Evolutionary conservation across 192 early-diverging fungal species (phyloP), one percentile per base, ranked within the genome.

Genomic region (Coemansia sp.): DNA sequence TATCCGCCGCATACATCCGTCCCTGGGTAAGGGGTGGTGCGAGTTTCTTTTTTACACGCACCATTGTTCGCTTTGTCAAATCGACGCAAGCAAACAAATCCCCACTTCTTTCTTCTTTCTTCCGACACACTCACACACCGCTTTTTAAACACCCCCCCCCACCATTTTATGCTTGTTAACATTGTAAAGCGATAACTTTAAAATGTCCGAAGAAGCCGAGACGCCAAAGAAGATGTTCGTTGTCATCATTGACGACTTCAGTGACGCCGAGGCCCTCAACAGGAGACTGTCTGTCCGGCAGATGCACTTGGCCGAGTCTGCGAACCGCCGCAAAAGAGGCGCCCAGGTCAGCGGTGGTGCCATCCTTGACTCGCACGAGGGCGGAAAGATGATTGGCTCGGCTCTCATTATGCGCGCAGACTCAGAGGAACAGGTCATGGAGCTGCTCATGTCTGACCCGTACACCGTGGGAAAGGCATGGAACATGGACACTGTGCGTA

Each of bases 381-480:
- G 19, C 5, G 71, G 83, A 40, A 76, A 79, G 38, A 87, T 87
- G 84, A 56, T 85, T 29, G 85, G 87, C 22, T 84, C 82, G 55
- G 58, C 79, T 29, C 81, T 88, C 46, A 63, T 88, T 19, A 69
- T 84, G 62, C 63, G 74, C 10, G 86, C 82, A 9, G 76, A 82
- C 10, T 74, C 71, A 10, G 58, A 62, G 13, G 72, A 85, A 41
- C 75, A 83, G 34, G 71, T 87, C n/a, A 33, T 62, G 4, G 69
- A 84, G 42, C 43, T 74, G 42, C 55, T 89, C 45, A 67, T 65
- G 13, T 61, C 61, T 41, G 87, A 89, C 55, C 80, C 77, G 17
- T 89, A 87, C 71, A 67, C 79, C 10, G 67, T 67, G 2, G 79
- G 69, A 10, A 81, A 79, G 48, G 86, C 83, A 49, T 87, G 87